Percentiles rank a stretch among this genome's conserved stretches.
phyloP scores from a whole-genome alignment of 2,329 filamentous ascomycete genomes.

The Nemania sp. region DNA sequence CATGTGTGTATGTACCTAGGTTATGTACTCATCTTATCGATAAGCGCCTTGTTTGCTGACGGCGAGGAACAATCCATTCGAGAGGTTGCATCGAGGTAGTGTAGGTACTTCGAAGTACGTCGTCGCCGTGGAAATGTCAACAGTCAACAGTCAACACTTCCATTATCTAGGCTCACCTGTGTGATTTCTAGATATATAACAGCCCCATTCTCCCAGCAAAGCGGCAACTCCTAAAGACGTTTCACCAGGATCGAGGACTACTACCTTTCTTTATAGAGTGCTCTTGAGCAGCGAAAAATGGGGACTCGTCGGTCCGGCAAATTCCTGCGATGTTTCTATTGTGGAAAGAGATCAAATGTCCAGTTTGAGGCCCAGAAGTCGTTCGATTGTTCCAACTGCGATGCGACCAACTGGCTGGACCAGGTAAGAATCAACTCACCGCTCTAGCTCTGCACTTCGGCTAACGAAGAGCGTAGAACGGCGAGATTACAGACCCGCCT shows the following conservation, averaged over 20 bases:
- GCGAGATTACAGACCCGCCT: constrained; percentile 88
- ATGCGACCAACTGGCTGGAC: constrained; percentile 88
- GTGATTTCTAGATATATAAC: neutral
- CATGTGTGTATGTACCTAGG: no score
- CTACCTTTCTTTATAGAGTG: constrained; percentile 10
- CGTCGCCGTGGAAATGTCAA: no score
- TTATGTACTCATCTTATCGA: no score
- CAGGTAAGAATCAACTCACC: constrained; percentile 58
- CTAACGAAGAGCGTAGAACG: constrained; percentile 61
- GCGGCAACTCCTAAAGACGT: neutral
- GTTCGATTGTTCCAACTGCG: constrained; percentile 78
- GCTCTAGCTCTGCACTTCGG: constrained; percentile 20
- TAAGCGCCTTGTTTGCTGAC: no score
- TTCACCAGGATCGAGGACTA: constrained; percentile 5
- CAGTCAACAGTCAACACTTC: no score
- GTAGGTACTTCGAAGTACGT: no score
- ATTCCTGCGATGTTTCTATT: constrained; percentile 78
- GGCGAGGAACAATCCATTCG: no score
- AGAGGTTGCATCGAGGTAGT: no score
- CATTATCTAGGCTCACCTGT: neutral
- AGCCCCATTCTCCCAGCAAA: neutral
- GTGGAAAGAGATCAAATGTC: constrained; percentile 68
- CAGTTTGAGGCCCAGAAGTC: constrained; percentile 62
- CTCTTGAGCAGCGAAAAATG: constrained; percentile 31
- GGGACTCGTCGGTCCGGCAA: constrained; percentile 38